Evolutionary conservation across 768 basidiomycete species (phyloP).

Genomic region (Tephrocybe sp.): DNA sequence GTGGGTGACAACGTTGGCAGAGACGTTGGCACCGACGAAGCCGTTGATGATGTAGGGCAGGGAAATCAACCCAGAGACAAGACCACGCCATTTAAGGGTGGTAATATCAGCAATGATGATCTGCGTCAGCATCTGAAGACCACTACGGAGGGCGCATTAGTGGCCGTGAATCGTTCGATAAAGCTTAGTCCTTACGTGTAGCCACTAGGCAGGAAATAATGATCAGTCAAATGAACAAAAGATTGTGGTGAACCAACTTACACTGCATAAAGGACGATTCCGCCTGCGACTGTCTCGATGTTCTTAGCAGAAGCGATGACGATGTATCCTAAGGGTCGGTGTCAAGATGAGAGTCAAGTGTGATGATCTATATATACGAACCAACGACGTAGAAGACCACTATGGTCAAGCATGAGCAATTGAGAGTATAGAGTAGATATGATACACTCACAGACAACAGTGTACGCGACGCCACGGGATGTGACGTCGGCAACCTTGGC

Average conservation of each 20-base stretch:
- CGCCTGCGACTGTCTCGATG: constrained; percentile 46
- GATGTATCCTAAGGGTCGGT: constrained; percentile 38
- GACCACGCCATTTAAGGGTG: constrained; percentile 54
- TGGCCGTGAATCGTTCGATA: constrained; percentile 11
- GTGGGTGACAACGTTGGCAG: constrained; percentile 38
- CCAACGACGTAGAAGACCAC: constrained; percentile 62
- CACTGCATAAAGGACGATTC: constrained; percentile 60
- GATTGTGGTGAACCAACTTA: constrained; percentile 22
- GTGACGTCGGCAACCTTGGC: constrained; percentile 74
- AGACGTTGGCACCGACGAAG: constrained; percentile 65
- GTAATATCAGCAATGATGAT: constrained; percentile 66
- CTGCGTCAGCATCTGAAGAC: constrained; percentile 63
- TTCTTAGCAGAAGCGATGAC: constrained; percentile 52
- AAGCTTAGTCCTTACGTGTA: constrained; percentile 47
- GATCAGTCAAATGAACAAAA: constrained; percentile 18
- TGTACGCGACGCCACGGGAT: constrained; percentile 66
- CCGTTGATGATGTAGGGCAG: constrained; percentile 62
- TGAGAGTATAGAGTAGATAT: neutral
- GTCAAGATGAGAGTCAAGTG: neutral
- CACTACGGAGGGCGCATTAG: constrained; percentile 29
- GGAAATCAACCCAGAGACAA: constrained; percentile 36
- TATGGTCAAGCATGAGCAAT: constrained; percentile 9
- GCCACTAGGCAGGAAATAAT: constrained; percentile 40
- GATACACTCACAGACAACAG: constrained; percentile 49
- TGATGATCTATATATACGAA: constrained; percentile 25